Evolutionary conservation across 2,329 filamentous ascomycete genomes (phyloP).

Genomic region (Xylariaceae sp.): DNA sequence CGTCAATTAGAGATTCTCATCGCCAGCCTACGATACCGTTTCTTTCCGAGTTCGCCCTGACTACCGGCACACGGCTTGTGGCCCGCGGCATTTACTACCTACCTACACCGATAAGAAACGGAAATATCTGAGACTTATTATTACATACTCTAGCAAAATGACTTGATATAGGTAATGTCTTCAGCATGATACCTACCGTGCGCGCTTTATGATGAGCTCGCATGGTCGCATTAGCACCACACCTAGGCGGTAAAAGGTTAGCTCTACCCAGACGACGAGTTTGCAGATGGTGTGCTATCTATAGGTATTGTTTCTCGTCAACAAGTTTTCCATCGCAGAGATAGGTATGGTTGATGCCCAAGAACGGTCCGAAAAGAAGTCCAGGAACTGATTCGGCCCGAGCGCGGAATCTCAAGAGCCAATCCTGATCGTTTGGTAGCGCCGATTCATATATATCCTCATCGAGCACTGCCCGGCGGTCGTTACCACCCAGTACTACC

Average conservation of each 20-base stretch:
- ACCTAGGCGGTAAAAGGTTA: neutral
- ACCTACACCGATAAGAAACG: neutral
- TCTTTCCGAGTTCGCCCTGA: neutral
- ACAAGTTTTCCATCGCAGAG: neutral
- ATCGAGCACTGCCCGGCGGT: neutral
- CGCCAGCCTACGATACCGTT: neutral
- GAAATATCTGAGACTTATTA: slow-evolving; percentile 6
- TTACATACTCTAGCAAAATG: neutral
- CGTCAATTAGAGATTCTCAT: neutral
- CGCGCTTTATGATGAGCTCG: slow-evolving; percentile 6
- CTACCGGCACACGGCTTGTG: neutral
- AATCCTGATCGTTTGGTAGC: neutral
- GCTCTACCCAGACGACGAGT: neutral
- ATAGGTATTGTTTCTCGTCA: neutral
- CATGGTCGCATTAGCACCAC: neutral
- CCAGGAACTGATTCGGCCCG: slow-evolving; percentile 17
- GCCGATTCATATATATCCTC: neutral
- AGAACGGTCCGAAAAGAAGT: slow-evolving; percentile 20
- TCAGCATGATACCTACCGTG: neutral
- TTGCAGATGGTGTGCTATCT: neutral
- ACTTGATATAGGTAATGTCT: neutral
- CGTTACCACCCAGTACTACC: neutral
- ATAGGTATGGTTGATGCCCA: slow-evolving; percentile 6
- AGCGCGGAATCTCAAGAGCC: neutral
- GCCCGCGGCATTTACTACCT: neutral